Conservation (phyloP, 495 filamentous ascomycete species). For the Trichoderma gamsii region DNA sequence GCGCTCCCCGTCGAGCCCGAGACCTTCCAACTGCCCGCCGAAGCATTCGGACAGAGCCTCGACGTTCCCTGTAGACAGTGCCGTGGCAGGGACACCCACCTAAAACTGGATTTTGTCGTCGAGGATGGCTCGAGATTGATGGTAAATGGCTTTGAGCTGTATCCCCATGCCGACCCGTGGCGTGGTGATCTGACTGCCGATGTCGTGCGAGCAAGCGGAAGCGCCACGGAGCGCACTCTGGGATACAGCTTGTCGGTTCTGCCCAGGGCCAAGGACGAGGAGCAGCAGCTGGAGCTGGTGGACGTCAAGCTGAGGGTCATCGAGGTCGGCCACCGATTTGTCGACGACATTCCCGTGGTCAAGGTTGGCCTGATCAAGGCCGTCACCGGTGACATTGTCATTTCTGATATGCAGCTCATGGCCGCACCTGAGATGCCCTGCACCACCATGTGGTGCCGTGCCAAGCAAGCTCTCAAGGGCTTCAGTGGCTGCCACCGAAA, state of each 20-base stretch:
- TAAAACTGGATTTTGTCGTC: conserved; percentile 37
- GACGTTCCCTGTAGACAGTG: conserved; percentile 21
- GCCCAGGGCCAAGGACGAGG: conserved; percentile 25
- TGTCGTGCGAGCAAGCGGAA: conserved; percentile 22
- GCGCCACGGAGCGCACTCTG: conserved; percentile 18
- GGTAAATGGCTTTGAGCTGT: conserved; percentile 42
- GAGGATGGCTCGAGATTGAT: conserved; percentile 33
- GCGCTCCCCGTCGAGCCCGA: conserved; percentile 25
- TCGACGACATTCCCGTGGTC: conserved; percentile 42
- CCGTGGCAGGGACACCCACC: conserved; percentile 26
- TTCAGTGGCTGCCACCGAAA: conserved; percentile 24
- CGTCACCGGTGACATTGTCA: conserved; percentile 35
- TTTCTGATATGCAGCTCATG: conserved; percentile 32
- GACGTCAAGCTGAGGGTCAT: conserved; percentile 43
- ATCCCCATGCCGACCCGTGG: conserved; percentile 32
- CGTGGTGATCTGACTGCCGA: conserved; percentile 26
- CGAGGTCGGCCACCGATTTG: conserved; percentile 40
- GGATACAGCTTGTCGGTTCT: conserved; percentile 25
- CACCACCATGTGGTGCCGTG: conserved; percentile 39
- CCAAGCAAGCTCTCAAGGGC: conserved; percentile 36
- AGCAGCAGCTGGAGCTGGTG: conserved; percentile 34
- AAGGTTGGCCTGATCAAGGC: conserved; percentile 42
- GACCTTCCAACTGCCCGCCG: conserved; percentile 20
- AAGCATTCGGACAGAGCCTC: conserved; percentile 27
- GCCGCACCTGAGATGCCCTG: conserved; percentile 14